A percentile compares a stretch with the other conserved stretches of the same genome.
Conservation (phyloP, 2,329 filamentous ascomycete species). For the Magnaporthiopsis poae region DNA sequence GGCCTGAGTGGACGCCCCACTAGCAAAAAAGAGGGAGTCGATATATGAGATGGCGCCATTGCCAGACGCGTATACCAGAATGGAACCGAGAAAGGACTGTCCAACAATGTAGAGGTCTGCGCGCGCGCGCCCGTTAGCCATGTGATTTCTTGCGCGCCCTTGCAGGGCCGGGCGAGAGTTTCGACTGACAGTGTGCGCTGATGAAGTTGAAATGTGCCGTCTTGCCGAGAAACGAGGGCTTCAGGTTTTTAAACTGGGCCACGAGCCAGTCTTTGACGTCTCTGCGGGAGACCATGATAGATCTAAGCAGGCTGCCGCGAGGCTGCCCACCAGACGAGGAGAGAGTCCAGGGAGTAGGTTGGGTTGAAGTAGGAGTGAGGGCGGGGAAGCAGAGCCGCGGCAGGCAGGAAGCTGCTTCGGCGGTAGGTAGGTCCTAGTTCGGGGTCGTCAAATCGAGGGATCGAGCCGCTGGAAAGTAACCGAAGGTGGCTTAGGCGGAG, state of each 20-base stretch:
- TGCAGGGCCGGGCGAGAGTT: background rate
- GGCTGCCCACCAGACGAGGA: background rate
- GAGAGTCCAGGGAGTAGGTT: background rate
- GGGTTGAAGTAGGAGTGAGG: background rate
- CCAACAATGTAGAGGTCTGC: slow-evolving; percentile 71
- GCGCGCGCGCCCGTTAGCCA: slow-evolving; percentile 8
- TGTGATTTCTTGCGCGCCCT: background rate
- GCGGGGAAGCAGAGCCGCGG: background rate
- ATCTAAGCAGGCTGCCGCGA: background rate
- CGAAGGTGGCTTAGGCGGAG: background rate
- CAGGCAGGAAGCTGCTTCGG: background rate
- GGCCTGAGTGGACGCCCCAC: slow-evolving; percentile 79
- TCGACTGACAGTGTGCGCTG: slow-evolving; percentile 59
- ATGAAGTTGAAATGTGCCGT: slow-evolving; percentile 73
- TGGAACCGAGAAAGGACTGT: slow-evolving; percentile 61
- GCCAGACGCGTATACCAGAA: slow-evolving; percentile 59
- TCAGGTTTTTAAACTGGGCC: slow-evolving; percentile 38
- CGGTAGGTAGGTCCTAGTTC: background rate
- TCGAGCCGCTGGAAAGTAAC: no score
- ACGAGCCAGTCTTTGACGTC: slow-evolving; percentile 18
- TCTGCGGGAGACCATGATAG: background rate
- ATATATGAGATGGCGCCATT: slow-evolving; percentile 60
- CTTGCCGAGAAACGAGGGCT: slow-evolving; percentile 48
- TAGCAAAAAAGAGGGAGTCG: slow-evolving; percentile 81
- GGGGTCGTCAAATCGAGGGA: background rate